phyloP scores from a whole-genome alignment of 768 basidiomycete genomes.

The Termitomyces heimii region DNA sequence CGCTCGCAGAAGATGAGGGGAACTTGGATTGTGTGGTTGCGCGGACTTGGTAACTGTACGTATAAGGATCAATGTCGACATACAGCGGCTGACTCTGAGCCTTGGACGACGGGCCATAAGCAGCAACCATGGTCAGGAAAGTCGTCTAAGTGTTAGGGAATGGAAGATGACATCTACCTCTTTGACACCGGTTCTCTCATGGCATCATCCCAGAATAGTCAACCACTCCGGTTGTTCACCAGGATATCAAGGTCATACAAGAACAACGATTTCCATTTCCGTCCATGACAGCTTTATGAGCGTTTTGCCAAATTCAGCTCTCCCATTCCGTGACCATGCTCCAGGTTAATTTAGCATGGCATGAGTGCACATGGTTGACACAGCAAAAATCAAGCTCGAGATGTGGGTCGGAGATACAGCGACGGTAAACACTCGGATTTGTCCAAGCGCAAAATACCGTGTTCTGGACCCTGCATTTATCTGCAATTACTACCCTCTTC shows the following conservation, averaged over 20 bases:
- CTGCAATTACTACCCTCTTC: no score
- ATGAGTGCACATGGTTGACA: background rate
- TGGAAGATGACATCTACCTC: background rate
- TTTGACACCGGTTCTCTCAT: background rate
- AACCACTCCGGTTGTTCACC: background rate
- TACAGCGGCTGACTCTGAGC: slow-evolving; percentile 33
- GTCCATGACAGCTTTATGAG: background rate
- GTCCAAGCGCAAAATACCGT: no score
- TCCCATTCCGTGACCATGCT: background rate
- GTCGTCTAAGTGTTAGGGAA: background rate
- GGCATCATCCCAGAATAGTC: slow-evolving; percentile 6
- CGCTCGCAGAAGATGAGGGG: slow-evolving; percentile 26
- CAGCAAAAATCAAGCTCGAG: background rate
- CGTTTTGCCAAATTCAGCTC: background rate
- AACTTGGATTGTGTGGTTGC: slow-evolving; percentile 27
- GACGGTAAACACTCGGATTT: background rate
- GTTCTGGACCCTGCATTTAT: no score
- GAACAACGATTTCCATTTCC: slow-evolving; percentile 1
- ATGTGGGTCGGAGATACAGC: background rate
- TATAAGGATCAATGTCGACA: slow-evolving; percentile 31
- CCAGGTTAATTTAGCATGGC: background rate
- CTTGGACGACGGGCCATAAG: slow-evolving; percentile 27
- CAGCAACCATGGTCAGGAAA: slow-evolving; percentile 12
- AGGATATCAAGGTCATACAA: background rate
- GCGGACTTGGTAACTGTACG: slow-evolving; percentile 22